Evolutionary conservation across 495 filamentous ascomycete species (phyloP).

Genomic region (Hypoxylon perforatum): DNA sequence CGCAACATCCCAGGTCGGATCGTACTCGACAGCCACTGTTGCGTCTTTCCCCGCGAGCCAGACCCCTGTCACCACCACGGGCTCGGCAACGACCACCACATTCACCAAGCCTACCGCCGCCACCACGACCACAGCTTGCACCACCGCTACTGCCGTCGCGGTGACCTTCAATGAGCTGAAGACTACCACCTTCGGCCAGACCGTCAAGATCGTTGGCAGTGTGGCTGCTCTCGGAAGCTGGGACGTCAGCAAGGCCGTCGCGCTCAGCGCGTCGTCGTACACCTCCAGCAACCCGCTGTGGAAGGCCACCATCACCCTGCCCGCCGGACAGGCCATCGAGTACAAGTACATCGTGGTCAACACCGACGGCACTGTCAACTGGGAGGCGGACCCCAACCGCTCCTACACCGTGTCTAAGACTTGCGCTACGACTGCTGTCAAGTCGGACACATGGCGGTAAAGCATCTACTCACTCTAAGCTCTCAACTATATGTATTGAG

Average conservation of each 20-base stretch:
- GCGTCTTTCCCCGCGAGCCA: constrained; percentile 67
- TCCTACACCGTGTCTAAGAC: constrained; percentile 63
- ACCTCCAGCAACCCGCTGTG: constrained; percentile 67
- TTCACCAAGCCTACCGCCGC: constrained; percentile 50
- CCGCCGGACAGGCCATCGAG: constrained; percentile 64
- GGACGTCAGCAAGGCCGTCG: constrained; percentile 60
- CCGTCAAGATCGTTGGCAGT: constrained; percentile 68
- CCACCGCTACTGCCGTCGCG: constrained; percentile 58
- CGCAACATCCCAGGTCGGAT: constrained; percentile 63
- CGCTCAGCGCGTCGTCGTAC: constrained; percentile 65
- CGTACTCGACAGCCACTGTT: constrained; percentile 66
- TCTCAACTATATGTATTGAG: too few relatives aligned
- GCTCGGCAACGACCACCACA: constrained; percentile 40
- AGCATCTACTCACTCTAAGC: constrained; percentile 1
- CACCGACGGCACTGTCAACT: constrained; percentile 63
- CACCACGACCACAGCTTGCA: constrained; percentile 51
- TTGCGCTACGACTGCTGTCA: constrained; percentile 57
- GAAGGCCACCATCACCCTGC: constrained; percentile 62
- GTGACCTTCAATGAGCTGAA: constrained; percentile 70
- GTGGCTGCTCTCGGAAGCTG: constrained; percentile 66
- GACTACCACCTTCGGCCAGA: constrained; percentile 67
- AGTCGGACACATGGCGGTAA: constrained; percentile 53
- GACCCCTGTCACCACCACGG: constrained; percentile 50
- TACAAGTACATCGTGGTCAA: constrained; percentile 77
- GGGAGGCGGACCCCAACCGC: constrained; percentile 75